Percentiles rank a stretch among this genome's conserved stretches.
phyloP scores from a whole-genome alignment of 805 yeast genomes.

The Citeromyces nyonsensis region DNA sequence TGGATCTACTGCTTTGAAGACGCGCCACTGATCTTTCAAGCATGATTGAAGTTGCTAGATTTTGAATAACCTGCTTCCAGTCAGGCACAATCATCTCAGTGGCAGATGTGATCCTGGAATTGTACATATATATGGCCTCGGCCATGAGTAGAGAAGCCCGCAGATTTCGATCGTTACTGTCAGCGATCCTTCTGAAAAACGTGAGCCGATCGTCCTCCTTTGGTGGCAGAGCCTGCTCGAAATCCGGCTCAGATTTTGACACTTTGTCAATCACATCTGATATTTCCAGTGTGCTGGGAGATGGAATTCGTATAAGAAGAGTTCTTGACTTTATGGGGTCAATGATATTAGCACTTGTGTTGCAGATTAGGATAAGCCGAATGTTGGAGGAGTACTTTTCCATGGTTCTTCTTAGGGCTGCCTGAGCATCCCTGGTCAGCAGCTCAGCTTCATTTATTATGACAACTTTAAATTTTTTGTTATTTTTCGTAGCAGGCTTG shows the following conservation, averaged over 20 bases:
- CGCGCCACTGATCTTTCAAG: constrained; percentile 50
- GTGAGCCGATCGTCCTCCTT: constrained; percentile 16
- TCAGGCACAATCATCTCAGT: constrained; percentile 59
- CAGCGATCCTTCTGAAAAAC: constrained; percentile 36
- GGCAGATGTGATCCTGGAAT: constrained; percentile 27
- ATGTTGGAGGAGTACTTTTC: constrained; percentile 84
- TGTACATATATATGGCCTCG: constrained; percentile 70
- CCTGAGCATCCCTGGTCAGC: constrained; percentile 85
- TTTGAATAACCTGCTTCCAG: constrained; percentile 74
- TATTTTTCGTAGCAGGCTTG: constrained; percentile 15
- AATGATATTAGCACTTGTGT: constrained; percentile 82
- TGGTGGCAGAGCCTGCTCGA: constrained; percentile 10
- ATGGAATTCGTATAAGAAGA: constrained; percentile 69
- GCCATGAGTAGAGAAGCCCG: constrained; percentile 65
- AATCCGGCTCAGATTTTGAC: constrained; percentile 36
- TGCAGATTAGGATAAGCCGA: constrained; percentile 72
- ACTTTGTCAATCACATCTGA: constrained; percentile 35
- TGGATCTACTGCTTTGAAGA: constrained; percentile 44
- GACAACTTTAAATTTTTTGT: constrained; percentile 55
- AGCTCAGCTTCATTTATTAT: constrained; percentile 87
- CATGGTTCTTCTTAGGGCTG: constrained; percentile 92
- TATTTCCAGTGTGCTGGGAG: constrained; percentile 58
- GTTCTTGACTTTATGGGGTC: constrained; percentile 93
- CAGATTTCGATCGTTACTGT: constrained; percentile 49
- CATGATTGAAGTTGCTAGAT: constrained; percentile 43